Conservation (phyloP, 768 basidiomycete genomes). For the Punctularia strigosozonata region DNA sequence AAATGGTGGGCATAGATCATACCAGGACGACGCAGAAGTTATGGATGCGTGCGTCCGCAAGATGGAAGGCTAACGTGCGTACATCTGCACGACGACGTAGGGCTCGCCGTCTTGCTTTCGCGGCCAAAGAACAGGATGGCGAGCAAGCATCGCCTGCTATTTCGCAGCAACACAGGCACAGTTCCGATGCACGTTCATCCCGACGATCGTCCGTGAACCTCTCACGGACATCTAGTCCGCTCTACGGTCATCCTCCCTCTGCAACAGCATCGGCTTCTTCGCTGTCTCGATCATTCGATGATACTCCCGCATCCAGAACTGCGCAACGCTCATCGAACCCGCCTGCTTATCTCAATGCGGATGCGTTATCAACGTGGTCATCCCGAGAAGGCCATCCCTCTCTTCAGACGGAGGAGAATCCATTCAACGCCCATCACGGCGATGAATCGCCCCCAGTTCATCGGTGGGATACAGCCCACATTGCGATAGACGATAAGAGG, state of each 20-base stretch:
- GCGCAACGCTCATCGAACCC: no score
- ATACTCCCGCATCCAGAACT: constrained; percentile 1
- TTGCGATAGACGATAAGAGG: no score
- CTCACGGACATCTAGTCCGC: background rate
- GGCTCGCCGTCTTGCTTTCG: constrained; percentile 11
- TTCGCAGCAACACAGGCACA: background rate
- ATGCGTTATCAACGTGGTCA: no score
- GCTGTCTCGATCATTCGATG: background rate
- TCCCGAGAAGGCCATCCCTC: no score
- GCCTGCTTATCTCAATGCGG: no score
- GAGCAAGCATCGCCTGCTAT: background rate
- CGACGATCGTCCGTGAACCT: constrained; percentile 4
- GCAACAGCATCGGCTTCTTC: background rate
- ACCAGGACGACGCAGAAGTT: constrained; percentile 33
- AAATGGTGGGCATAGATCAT: constrained; percentile 18
- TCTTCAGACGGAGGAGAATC: no score
- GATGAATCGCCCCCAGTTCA: no score
- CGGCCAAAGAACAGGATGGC: constrained; percentile 1
- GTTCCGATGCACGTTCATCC: background rate
- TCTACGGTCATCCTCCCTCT: background rate
- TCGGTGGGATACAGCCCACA: no score
- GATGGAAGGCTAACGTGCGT: constrained; percentile 57
- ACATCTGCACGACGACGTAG: constrained; percentile 49
- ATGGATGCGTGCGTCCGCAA: constrained; percentile 54
- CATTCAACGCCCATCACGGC: no score